These are phyloP conservation scores for Zygoascus bituminiphila DNA, from an alignment of 805 yeast genomes.

Conservation along the genomic window DNA sequence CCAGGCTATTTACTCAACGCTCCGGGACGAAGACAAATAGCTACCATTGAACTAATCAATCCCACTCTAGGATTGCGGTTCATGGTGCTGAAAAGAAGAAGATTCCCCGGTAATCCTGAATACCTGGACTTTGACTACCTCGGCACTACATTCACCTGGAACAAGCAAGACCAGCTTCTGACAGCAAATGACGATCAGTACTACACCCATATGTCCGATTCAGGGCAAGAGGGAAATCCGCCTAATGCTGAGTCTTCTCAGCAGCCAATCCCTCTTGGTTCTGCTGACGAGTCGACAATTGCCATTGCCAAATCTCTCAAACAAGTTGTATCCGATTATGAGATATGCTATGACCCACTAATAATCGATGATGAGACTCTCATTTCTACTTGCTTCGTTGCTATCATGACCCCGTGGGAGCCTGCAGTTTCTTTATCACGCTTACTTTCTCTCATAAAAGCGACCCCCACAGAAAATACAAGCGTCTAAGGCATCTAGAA, in stretches of 20 bases:
- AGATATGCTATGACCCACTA: constrained; percentile 4
- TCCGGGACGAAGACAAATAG: not conserved
- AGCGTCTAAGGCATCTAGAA: constrained; percentile 21
- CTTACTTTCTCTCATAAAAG: constrained; percentile 11
- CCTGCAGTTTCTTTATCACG: constrained; percentile 4
- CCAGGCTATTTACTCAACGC: not conserved
- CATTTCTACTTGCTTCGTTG: constrained; percentile 6
- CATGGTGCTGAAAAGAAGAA: not conserved
- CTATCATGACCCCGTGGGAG: constrained; percentile 8
- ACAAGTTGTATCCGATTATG: constrained; percentile 3
- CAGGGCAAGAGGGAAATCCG: not conserved
- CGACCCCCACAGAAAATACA: constrained; percentile 25
- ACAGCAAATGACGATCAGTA: not conserved
- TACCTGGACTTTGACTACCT: not conserved
- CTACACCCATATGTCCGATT: not conserved
- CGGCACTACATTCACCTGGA: constrained; percentile 2
- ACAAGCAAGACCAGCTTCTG: not conserved
- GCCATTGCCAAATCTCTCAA: not conserved
- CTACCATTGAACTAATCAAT: not conserved
- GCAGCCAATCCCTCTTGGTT: not conserved
- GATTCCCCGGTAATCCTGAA: not conserved
- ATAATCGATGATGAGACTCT: constrained; percentile 6
- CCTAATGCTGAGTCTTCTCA: not conserved
- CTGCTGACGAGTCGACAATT: not conserved
- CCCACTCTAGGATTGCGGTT: not conserved